Percentiles rank a stretch among this genome's conserved stretches.
These are phyloP conservation scores for Coleophoma eucalyptorum DNA, from an alignment of 2,329 filamentous ascomycete species.

Conservation along the genomic window DNA sequence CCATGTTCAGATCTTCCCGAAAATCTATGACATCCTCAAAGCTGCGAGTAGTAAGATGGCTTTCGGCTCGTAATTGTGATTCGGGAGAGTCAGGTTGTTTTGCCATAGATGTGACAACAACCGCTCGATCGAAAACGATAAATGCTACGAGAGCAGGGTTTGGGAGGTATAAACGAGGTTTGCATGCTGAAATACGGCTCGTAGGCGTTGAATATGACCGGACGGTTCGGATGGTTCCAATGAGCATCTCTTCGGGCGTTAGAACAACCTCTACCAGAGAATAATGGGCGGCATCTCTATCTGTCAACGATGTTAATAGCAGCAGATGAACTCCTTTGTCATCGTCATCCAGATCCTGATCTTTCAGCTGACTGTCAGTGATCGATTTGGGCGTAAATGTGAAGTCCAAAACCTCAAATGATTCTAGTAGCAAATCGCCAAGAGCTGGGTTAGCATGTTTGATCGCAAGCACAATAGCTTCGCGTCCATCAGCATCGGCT, in stretches of 20 bases:
- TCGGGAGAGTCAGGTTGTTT: constrained; percentile 68
- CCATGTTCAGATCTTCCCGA: constrained; percentile 57
- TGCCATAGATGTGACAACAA: constrained; percentile 72
- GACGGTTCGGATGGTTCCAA: constrained; percentile 67
- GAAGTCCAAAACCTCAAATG: constrained; percentile 77
- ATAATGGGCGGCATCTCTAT: constrained; percentile 56
- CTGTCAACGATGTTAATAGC: constrained; percentile 54
- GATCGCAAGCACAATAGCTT: constrained; percentile 59
- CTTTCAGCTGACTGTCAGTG: constrained; percentile 46
- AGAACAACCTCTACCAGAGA: constrained; percentile 71
- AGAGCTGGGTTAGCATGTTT: constrained; percentile 47
- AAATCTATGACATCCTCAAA: constrained; percentile 90
- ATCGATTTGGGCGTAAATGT: constrained; percentile 58
- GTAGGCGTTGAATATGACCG: constrained; percentile 57
- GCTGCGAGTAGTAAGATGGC: constrained; percentile 55
- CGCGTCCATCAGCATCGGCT: constrained; percentile 66
- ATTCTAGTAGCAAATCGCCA: constrained; percentile 46
- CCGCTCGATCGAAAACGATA: constrained; percentile 72
- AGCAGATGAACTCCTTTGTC: constrained; percentile 54
- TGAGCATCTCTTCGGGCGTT: constrained; percentile 43
- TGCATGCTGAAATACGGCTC: constrained; percentile 31
- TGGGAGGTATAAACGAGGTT: constrained; percentile 73
- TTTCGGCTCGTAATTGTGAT: constrained; percentile 68
- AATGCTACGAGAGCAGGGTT: constrained; percentile 77
- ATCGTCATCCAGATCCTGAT: constrained; percentile 39